phyloP scores from a whole-genome alignment of 1,284 basidiomycete species.

The Moesziomyces antarcticus region DNA sequence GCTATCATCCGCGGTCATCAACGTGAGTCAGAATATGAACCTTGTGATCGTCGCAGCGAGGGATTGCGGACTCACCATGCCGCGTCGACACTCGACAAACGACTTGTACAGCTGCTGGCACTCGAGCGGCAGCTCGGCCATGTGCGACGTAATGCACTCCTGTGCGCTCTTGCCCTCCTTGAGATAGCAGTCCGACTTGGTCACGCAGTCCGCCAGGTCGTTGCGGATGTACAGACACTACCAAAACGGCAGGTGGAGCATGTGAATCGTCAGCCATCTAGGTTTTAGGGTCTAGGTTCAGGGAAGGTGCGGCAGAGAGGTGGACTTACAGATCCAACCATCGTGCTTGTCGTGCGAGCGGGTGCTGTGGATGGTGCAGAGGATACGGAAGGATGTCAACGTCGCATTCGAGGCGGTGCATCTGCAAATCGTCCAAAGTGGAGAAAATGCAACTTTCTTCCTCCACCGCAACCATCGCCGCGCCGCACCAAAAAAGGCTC shows the following conservation, averaged over 20 bases:
- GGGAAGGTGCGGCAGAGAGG: neutral
- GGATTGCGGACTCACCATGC: slow-evolving; percentile 42
- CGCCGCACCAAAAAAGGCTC: neutral
- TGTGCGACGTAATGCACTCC: slow-evolving; percentile 53
- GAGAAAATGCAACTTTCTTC: neutral
- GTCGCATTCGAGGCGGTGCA: too few relatives aligned
- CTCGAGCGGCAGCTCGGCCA: slow-evolving; percentile 51
- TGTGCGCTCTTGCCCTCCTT: slow-evolving; percentile 44
- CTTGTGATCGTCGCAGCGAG: too few relatives aligned
- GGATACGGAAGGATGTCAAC: neutral
- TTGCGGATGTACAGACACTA: slow-evolving; percentile 51
- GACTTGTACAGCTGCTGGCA: slow-evolving; percentile 58
- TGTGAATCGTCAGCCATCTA: too few relatives aligned
- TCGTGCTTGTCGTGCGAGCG: slow-evolving; percentile 4
- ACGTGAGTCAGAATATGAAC: too few relatives aligned
- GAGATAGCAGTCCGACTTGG: slow-evolving; percentile 52
- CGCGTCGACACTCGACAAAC: slow-evolving; percentile 54
- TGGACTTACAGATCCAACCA: slow-evolving; percentile 38
- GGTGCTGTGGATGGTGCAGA: neutral
- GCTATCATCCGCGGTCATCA: slow-evolving; percentile 5
- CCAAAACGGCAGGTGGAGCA: too few relatives aligned
- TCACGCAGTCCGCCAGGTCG: slow-evolving; percentile 53
- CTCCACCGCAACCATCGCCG: neutral
- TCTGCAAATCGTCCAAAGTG: neutral
- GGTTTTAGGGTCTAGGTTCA: too few relatives aligned